phyloP scores from a whole-genome alignment of 1,284 basidiomycete species.

The Ganoderma multipileum region DNA sequence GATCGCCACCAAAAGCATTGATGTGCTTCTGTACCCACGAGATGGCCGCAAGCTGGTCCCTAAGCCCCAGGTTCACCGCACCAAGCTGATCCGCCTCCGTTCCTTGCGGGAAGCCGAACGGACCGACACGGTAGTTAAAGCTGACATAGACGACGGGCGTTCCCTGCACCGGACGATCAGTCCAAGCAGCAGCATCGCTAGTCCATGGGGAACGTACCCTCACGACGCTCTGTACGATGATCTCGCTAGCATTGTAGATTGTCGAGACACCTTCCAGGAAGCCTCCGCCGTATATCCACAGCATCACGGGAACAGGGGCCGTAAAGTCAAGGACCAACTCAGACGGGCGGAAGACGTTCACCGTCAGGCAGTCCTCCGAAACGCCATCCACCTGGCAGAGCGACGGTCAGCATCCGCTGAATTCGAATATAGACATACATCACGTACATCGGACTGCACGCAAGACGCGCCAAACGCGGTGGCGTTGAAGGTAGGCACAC shows the following conservation, averaged over 20 bases:
- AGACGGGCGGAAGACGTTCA: constrained; percentile 54
- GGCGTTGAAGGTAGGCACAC: constrained; percentile 28
- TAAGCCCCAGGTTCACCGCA: constrained; percentile 52
- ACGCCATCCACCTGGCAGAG: neutral
- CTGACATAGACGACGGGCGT: constrained; percentile 64
- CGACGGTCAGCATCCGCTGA: neutral
- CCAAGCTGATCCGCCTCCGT: constrained; percentile 47
- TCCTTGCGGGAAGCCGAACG: constrained; percentile 57
- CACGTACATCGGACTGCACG: constrained; percentile 26
- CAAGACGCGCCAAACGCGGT: constrained; percentile 32
- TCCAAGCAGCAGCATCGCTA: neutral
- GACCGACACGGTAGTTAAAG: constrained; percentile 60
- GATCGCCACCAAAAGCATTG: constrained; percentile 54
- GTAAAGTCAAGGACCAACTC: constrained; percentile 23
- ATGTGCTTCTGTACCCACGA: constrained; percentile 59
- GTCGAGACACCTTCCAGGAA: constrained; percentile 33
- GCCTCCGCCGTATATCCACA: constrained; percentile 41
- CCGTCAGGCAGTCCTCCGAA: constrained; percentile 53
- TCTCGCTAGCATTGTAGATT: constrained; percentile 47
- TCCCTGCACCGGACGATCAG: constrained; percentile 39
- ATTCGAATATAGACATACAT: neutral
- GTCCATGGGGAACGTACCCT: constrained; percentile 43
- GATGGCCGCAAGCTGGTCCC: constrained; percentile 52
- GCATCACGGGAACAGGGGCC: constrained; percentile 46
- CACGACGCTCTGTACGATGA: constrained; percentile 52